Evolutionary conservation across 805 yeast genomes (phyloP), one percentile per base, ranked within the genome.

Genomic region (Lipomyces japonicus): DNA sequence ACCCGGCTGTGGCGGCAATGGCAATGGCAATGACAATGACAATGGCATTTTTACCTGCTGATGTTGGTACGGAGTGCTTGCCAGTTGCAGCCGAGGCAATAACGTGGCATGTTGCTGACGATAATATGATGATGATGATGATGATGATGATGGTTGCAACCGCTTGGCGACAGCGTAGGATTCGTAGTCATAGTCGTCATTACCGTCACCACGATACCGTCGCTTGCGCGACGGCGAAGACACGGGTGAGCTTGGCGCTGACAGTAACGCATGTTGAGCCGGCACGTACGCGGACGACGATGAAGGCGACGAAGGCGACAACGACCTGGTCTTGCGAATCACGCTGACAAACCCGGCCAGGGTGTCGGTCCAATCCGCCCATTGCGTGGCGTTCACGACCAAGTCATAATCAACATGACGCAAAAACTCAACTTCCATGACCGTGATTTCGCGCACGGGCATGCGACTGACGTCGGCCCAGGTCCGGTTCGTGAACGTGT

Each of bases 381-480:
- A 53, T 14, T 30, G 21, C 4, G 43, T 5, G 10, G 25, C 25
- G 2, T 54, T 34, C 3, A 53, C 57, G 14, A 47, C 47, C n/a
- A 53, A 46, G 14, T 40, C 44, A 40, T 53, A 53, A 22, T 44
- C 10, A 16, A 50, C 38, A 25, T 44, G 49, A 24, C 34, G 39
- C 19, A 53, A 43, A 25, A 53, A 53, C 51, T 53, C 57, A 39
- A 50, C 30, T 21, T 53, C 57, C 57, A 53, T 53, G 26, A 53
- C 49, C 19, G 44, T 45, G 57, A 93, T 75, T 31, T 75, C 68
- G 2, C 64, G 63, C 39, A 86, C 73, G 4, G 79, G 68, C 57
- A 91, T 75, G 21, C 95, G 93, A 3, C 96, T 86, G n/a, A 97
- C 97, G 55, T 88, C 88, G 39, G 89, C 79, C 98, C 98, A 91